Conservation (phyloP, 371 early-diverging fungal genomes). For the Apophysomyces trapeziformis region DNA sequence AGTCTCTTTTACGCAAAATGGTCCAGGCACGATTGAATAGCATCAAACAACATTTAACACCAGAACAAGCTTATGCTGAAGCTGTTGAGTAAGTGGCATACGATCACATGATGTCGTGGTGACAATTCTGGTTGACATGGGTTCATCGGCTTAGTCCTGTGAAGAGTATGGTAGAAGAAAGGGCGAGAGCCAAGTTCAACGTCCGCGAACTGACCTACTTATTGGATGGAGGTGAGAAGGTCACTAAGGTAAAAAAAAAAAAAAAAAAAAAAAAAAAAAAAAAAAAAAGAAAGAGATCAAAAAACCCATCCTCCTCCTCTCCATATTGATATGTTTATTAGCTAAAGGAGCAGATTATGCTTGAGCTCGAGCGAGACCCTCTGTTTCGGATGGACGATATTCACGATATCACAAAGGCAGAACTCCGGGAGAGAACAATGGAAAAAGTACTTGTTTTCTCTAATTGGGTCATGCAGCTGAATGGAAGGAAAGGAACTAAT, state of each 20-base stretch:
- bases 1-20: not conserved
- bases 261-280: slow-evolving; percentile 4
- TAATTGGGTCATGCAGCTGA: not conserved
- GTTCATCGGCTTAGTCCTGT: slow-evolving; percentile 36
- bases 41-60: slow-evolving; percentile 33
- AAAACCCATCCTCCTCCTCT: no score
- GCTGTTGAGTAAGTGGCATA: slow-evolving; percentile 28
- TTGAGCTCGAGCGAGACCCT: slow-evolving; percentile 89
- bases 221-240: slow-evolving; percentile 78
- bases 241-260: slow-evolving; percentile 52
- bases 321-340: slow-evolving; percentile 16
- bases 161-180: slow-evolving; percentile 69
- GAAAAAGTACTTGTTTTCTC: slow-evolving; percentile 59
- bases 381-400: slow-evolving; percentile 82
- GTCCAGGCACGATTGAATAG: slow-evolving; percentile 21
- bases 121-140: not conserved
- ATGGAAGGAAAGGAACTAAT: not conserved
- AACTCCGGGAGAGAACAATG: slow-evolving; percentile 89
- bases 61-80: slow-evolving; percentile 27
- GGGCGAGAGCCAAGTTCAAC: slow-evolving; percentile 75
- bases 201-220: slow-evolving; percentile 80
- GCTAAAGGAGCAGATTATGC: slow-evolving; percentile 82
- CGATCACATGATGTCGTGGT: no score
- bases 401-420: slow-evolving; percentile 74
- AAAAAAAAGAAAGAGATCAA: not conserved